Evolutionary conservation across 371 early-diverging fungal genomes (phyloP).

Genomic region (Mucor sp.): DNA sequence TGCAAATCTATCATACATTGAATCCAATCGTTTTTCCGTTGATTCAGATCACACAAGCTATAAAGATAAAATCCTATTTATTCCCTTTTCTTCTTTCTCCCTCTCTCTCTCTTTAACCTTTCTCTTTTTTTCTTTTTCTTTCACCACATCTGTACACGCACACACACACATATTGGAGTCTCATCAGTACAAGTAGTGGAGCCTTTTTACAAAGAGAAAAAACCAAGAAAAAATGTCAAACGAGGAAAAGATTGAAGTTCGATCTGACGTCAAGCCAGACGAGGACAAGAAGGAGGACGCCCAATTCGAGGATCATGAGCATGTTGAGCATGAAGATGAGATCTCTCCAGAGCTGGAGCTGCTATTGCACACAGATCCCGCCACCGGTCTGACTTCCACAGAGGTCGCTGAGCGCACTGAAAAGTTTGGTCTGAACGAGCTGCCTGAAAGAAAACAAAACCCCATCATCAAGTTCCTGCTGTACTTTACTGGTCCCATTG

Average conservation of each 20-base stretch:
- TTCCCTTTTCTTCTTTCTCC: too few relatives aligned
- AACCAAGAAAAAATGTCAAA: conserved; percentile 43
- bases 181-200: not conserved
- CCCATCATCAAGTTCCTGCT: conserved; percentile 83
- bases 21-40: conserved; percentile 2
- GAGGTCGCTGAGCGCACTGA: conserved; percentile 62
- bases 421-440: conserved; percentile 68
- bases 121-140: not conserved
- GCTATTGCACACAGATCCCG: conserved; percentile 68
- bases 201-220: not conserved
- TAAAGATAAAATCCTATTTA: not conserved
- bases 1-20: conserved; percentile 2
- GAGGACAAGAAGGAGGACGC: conserved; percentile 25
- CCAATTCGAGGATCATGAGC: conserved; percentile 34
- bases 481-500: conserved; percentile 92
- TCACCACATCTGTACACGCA: not conserved
- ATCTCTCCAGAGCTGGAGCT: conserved; percentile 73
- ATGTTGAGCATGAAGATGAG: conserved; percentile 55
- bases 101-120: not conserved
- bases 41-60: not conserved
- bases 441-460: conserved; percentile 80
- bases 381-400: conserved; percentile 54
- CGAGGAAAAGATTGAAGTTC: conserved; percentile 14
- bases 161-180: not conserved
- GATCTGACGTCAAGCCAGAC: conserved; percentile 12